These are phyloP conservation scores for Pythium grandisporangium DNA, from an alignment of 352 stramenopile species.

Conservation along the genomic window DNA sequence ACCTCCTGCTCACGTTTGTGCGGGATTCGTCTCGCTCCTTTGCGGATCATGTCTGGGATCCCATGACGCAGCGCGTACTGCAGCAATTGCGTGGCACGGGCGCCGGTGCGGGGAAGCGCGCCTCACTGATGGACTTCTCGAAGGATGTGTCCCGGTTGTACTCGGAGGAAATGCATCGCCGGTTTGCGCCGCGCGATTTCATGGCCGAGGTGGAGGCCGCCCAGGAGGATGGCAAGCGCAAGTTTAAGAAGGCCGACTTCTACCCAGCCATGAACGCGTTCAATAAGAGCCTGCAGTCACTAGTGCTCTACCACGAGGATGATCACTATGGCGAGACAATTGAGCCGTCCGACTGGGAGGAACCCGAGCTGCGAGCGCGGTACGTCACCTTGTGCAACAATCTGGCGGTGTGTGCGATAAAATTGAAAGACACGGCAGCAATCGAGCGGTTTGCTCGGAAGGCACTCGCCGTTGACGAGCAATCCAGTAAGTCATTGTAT, in stretches of 20 bases:
- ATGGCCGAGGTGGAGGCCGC: slow-evolving; percentile 29
- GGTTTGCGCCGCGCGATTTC: slow-evolving; percentile 11
- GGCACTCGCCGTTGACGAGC: slow-evolving; percentile 34
- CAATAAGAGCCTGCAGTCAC: slow-evolving; percentile 23
- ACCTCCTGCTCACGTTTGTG: slow-evolving; percentile 66
- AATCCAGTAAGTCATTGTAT: slow-evolving; percentile 58
- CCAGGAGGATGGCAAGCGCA: slow-evolving; percentile 49
- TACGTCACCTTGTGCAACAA: slow-evolving; percentile 74
- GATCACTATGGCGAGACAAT: slow-evolving; percentile 35
- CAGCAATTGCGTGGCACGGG: slow-evolving; percentile 24
- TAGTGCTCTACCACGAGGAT: slow-evolving; percentile 30
- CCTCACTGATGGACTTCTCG: neutral
- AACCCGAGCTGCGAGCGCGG: slow-evolving; percentile 16
- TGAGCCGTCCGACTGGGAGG: slow-evolving; percentile 27
- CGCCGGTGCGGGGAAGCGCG: neutral
- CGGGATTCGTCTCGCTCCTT: slow-evolving; percentile 45
- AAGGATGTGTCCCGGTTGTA: slow-evolving; percentile 36
- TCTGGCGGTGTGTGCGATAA: slow-evolving; percentile 68
- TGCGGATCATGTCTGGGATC: slow-evolving; percentile 73
- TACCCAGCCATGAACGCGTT: slow-evolving; percentile 70
- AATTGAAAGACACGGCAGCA: slow-evolving; percentile 36
- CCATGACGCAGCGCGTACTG: slow-evolving; percentile 43
- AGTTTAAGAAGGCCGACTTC: slow-evolving; percentile 52
- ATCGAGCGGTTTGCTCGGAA: slow-evolving; percentile 51
- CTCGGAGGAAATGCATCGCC: slow-evolving; percentile 16